Base-by-base conservation (phyloP, 805 yeast genomes). In the Candida coquimbonensis region DNA sequence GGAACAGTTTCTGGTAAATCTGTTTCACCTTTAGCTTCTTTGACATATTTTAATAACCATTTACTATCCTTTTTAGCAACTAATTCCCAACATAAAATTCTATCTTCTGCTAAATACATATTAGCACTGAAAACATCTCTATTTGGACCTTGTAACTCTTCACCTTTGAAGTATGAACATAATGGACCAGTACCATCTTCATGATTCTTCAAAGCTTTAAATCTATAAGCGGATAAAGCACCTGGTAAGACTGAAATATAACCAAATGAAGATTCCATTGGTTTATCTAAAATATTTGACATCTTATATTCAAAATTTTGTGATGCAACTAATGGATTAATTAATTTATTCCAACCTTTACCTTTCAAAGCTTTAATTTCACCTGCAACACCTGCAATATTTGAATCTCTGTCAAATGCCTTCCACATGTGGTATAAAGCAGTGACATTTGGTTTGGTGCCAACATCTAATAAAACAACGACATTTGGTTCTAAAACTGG, bases 341-440 rank as follows among this genome's bases (percentile, higher is more conserved):
- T 63, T 50, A 93, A 69, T 52, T 90, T 87, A 24, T 68, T 57
- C 77, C 97, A 88, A 27, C 81, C 84, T 56, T 81, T 85, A 38
- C 99, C 99, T 57, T 88, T 89, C 87, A 91, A 83, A 0, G 98
- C 88, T 51, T 85, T 85, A 60, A 93, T 90, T 64, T 93, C 98
- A 51, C 99, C 99, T 13, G 98, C 97, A 1, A 96, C 99, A 51
- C 99, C 99, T 0, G 96, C 99, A 44, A 93, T 96, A 57, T 91
- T 90, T 1, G 97, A 89, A 61, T 93, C 97, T 54, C 81, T 76
- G 64, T 93, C 99, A 64, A 93, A 93, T 0, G 96, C 95, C 65
- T 93, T 93, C 99, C 99, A 93, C 49, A 93, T 70, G 55, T 91
- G 93, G 60, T 93, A 95, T 25, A 91, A 72, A 0, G 98, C 91